Evolutionary conservation across 2,329 filamentous ascomycete species (phyloP).

Genomic region (Scytalidium sp.): DNA sequence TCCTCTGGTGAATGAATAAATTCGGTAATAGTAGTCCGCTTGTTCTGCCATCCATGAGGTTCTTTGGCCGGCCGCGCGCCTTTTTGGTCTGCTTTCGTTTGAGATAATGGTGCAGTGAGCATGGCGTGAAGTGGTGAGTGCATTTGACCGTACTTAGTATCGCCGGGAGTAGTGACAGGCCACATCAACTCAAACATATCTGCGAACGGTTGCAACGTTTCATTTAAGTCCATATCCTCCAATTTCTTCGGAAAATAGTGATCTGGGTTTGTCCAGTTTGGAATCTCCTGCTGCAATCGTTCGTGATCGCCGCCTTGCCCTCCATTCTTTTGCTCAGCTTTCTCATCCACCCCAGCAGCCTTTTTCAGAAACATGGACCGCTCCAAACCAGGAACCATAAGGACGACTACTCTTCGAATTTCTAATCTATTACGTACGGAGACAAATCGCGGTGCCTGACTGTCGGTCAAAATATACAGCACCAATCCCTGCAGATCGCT

Average conservation of each 20-base stretch:
- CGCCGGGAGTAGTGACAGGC: slow-evolving; percentile 84
- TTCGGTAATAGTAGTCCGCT: slow-evolving; percentile 77
- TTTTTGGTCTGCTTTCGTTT: slow-evolving; percentile 61
- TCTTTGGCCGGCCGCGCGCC: slow-evolving; percentile 60
- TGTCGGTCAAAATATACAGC: slow-evolving; percentile 66
- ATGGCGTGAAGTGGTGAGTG: slow-evolving; percentile 87
- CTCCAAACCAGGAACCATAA: slow-evolving; percentile 92
- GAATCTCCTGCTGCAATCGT: background rate
- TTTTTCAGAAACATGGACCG: slow-evolving; percentile 71
- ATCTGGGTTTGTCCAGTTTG: slow-evolving; percentile 45
- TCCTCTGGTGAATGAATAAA: slow-evolving; percentile 73
- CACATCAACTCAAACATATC: slow-evolving; percentile 86
- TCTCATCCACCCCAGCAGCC: slow-evolving; percentile 4
- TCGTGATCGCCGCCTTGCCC: slow-evolving; percentile 9
- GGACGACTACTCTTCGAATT: slow-evolving; percentile 75
- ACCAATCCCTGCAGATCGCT: slow-evolving; percentile 61
- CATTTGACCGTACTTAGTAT: slow-evolving; percentile 75
- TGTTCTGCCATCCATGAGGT: slow-evolving; percentile 66
- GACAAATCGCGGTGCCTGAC: slow-evolving; percentile 62
- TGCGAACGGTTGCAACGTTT: slow-evolving; percentile 62
- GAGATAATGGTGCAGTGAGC: slow-evolving; percentile 70
- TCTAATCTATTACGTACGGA: slow-evolving; percentile 59
- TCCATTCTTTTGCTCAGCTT: slow-evolving; percentile 4
- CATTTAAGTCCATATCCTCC: slow-evolving; percentile 47
- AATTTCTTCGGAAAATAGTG: slow-evolving; percentile 58